phyloP scores from a whole-genome alignment of 2,329 filamentous ascomycete genomes.

The Alternaria triticina region DNA sequence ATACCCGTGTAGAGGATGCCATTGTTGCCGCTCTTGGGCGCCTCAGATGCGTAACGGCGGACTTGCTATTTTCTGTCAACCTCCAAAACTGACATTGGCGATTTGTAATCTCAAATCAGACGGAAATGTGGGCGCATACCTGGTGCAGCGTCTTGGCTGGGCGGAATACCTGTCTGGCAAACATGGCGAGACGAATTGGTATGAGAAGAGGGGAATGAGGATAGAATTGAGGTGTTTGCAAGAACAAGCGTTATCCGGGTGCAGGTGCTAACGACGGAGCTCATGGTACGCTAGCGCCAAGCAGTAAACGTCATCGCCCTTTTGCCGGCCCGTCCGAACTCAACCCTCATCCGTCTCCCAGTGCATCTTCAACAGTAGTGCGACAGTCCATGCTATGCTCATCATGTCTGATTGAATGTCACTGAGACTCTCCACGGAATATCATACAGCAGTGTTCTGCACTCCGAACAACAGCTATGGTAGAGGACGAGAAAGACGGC shows the following conservation, averaged over 20 bases:
- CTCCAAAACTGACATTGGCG: slow-evolving; percentile 2
- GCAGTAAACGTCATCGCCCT: slow-evolving; percentile 36
- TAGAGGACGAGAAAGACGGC: neutral
- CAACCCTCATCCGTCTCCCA: neutral
- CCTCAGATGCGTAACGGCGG: slow-evolving; percentile 75
- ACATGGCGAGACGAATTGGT: slow-evolving; percentile 49
- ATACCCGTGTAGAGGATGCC: slow-evolving; percentile 64
- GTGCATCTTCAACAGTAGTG: neutral
- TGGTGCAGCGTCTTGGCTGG: slow-evolving; percentile 51
- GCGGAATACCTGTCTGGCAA: slow-evolving; percentile 52
- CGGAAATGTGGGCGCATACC: slow-evolving; percentile 36
- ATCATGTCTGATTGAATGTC: neutral
- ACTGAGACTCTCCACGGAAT: neutral
- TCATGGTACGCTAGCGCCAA: slow-evolving; percentile 27
- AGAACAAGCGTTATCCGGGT: slow-evolving; percentile 12
- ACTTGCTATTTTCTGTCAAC: slow-evolving; percentile 59
- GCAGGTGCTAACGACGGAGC: slow-evolving; percentile 17
- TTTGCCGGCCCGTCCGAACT: slow-evolving; percentile 10
- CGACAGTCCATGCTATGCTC: neutral
- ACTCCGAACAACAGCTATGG: neutral
- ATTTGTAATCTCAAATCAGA: slow-evolving; percentile 24
- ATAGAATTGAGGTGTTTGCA: slow-evolving; percentile 8
- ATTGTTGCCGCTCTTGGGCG: slow-evolving; percentile 58
- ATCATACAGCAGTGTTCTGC: neutral
- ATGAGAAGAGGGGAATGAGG: slow-evolving; percentile 8